Base-by-base conservation (phyloP, 441 rosid species). In the Erodium moschatum region DNA sequence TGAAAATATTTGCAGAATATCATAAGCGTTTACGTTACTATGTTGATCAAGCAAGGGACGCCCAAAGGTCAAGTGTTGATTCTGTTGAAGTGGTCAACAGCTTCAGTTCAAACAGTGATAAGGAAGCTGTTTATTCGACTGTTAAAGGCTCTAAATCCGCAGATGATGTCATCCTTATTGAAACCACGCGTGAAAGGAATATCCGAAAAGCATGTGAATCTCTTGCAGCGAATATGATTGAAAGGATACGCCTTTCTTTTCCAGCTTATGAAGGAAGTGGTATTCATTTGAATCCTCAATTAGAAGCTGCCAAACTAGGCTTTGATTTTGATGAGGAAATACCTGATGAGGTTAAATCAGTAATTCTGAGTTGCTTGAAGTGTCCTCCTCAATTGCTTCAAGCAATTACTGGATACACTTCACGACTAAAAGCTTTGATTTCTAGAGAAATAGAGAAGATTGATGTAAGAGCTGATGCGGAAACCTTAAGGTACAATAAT, bases 231-330 rank as follows among this genome's bases (percentile, higher is more conserved):
- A 73, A 80, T 77, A 82, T 89, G 85, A 74, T 87, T 38, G 90
- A 89, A 72, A 89, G 79, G 77, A 82, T 92, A 71, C 85, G 81
- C 48, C 69, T 64, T 72, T 85, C 89, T 40, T 92, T 92, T 76
- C 98, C 98, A 69, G 96, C 97, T 66, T 90, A 87, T 46, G 98
- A 92, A 83, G 98, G 98, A 76, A 76, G 69, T 78, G 96, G 97
- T 71, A 83, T 92, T 73, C 96, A 86, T 84, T 81, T 69, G 60
- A 85, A 76, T 79, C 89, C 95, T 75, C 96, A 93, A 69, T 42
- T 81, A 61, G 98, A 90, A 81, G 85, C 86, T 64, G 80, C 87
- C 48, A 90, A 87, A 77, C 64, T 93, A 73, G 89, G 95, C 67
- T 84, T 89, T 85, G 96, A 89, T 71, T 86, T 85, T 74, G 91